Percentiles rank a stretch among this genome's conserved stretches.
Evolutionary conservation across 305 asterid species (phyloP).

Genomic region (Rubia peregrina): DNA sequence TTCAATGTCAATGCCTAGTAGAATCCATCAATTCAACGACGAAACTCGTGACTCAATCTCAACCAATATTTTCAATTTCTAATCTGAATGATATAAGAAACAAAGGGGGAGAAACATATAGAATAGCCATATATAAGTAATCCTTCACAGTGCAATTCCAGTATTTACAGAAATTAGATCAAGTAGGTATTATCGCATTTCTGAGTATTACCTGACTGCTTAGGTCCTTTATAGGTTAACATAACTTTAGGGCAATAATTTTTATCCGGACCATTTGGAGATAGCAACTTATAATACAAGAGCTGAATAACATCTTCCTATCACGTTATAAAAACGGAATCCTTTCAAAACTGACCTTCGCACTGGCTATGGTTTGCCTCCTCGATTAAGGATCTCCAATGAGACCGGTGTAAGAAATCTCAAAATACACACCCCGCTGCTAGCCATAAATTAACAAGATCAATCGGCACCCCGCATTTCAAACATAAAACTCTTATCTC

Average conservation of each 20-base stretch:
- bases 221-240: not conserved
- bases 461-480: not conserved
- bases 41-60: not conserved
- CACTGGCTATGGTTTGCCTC: conserved; percentile 62
- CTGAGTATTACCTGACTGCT: not conserved
- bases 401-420: conserved; percentile 72
- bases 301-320: not conserved
- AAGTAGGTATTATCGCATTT: not conserved
- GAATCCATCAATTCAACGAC: not conserved
- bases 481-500: not conserved
- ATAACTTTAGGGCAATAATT: not conserved
- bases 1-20: not conserved
- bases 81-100: no score
- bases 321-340: not conserved
- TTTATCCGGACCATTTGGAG: not conserved
- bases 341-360: conserved; percentile 44
- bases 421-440: conserved; percentile 69
- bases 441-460: not conserved
- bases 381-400: conserved; percentile 58
- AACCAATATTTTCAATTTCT: not conserved
- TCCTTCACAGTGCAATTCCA: not conserved
- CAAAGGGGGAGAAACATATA: not conserved
- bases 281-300: not conserved
- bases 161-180: not conserved
- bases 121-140: not conserved